These are phyloP conservation scores for Botrytis byssoidea DNA, from an alignment of 2,329 filamentous ascomycete genomes.

Conservation along the genomic window DNA sequence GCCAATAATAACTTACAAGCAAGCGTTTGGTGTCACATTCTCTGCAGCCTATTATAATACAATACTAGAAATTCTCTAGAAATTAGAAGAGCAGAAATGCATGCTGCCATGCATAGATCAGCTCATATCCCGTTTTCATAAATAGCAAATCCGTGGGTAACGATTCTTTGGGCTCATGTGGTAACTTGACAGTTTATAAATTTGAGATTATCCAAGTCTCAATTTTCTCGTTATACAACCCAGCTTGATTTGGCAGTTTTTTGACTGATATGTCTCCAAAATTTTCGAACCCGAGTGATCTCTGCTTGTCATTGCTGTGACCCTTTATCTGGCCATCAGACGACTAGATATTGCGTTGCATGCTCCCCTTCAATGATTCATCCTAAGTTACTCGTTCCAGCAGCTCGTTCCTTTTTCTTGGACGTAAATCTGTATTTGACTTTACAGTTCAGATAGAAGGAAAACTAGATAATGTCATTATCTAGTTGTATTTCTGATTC, in stretches of 20 bases:
- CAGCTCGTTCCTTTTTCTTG: neutral
- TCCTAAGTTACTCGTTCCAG: neutral
- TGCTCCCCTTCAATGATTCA: neutral
- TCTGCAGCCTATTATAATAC: neutral
- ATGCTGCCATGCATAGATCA: neutral
- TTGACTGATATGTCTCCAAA: neutral
- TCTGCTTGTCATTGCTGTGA: neutral
- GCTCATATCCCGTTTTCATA: neutral
- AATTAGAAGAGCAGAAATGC: too few species aligned
- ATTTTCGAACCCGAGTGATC: too few species aligned
- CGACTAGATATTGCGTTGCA: neutral
- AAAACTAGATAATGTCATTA: neutral
- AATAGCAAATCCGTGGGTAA: neutral
- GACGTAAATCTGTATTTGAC: neutral
- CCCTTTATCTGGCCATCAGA: neutral
- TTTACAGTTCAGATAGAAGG: neutral
- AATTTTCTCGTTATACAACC: neutral
- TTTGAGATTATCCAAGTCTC: neutral
- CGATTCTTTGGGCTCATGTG: neutral
- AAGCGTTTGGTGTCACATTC: neutral
- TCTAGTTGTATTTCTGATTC: neutral
- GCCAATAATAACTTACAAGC: neutral
- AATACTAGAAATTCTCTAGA: neutral
- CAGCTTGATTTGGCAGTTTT: too few species aligned
- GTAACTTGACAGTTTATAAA: too few species aligned